Conservation (phyloP, 106 monocot genomes). For the Apostasia ramifera region DNA sequence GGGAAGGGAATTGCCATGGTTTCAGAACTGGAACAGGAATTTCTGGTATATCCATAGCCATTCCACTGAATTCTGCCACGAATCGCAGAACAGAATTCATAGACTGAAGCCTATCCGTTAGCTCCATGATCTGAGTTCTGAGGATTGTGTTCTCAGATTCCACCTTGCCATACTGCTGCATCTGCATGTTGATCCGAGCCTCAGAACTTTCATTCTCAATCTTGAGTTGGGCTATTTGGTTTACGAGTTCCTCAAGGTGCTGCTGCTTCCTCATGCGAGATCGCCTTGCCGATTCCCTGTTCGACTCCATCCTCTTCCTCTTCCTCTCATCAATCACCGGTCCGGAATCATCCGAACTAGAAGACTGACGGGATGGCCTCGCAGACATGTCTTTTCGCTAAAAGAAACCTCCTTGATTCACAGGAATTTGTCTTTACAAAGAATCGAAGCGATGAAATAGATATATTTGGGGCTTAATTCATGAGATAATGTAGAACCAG, state of each 20-base stretch:
- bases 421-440: no score
- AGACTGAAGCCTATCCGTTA: slow-evolving; percentile 39
- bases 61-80: slow-evolving; percentile 41
- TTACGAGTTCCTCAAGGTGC: slow-evolving; percentile 41
- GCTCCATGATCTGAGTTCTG: slow-evolving; percentile 38
- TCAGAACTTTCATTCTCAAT: slow-evolving; percentile 26
- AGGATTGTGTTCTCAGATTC: slow-evolving; percentile 31
- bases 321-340: slow-evolving; percentile 35
- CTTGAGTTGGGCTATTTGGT: slow-evolving; percentile 20
- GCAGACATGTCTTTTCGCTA: neutral
- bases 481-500: no score
- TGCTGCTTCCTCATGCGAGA: slow-evolving; percentile 65
- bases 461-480: no score
- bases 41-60: slow-evolving; percentile 38
- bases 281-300: slow-evolving; percentile 58
- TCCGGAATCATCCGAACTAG: slow-evolving; percentile 3
- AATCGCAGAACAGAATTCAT: slow-evolving; percentile 36
- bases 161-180: slow-evolving; percentile 10
- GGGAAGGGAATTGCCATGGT: slow-evolving; percentile 47
- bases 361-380: neutral
- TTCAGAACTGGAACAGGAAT: slow-evolving; percentile 33
- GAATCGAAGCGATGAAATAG: no score
- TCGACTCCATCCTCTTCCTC: slow-evolving; percentile 59
- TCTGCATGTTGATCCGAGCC: slow-evolving; percentile 21
- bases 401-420: no score